Percentiles rank a stretch among this genome's conserved stretches.
These are phyloP conservation scores for Thermochaetoides thermophila DNA, from an alignment of 495 filamentous ascomycete species.

Conservation along the genomic window DNA sequence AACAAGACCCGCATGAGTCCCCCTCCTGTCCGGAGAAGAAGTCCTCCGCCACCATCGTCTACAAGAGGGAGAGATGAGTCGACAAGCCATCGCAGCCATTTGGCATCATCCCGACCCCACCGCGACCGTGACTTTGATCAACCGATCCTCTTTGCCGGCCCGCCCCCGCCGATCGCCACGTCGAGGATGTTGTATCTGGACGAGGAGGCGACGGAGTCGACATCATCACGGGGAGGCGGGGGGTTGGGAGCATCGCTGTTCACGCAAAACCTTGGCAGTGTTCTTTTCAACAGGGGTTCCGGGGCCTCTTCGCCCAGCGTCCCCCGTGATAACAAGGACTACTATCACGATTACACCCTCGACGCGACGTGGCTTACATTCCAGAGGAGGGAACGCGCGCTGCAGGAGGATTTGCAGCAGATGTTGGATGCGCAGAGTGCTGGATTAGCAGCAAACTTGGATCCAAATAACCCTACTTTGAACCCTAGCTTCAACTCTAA, in stretches of 20 bases:
- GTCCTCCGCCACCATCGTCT: too few species aligned
- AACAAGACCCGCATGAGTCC: background rate
- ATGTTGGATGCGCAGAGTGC: conserved; percentile 76
- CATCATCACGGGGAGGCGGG: background rate
- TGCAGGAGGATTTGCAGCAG: conserved; percentile 63
- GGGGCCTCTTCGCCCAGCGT: conserved; percentile 2
- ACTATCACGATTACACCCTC: conserved; percentile 12
- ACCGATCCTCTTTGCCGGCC: conserved; percentile 18
- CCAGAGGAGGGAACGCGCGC: conserved; percentile 37
- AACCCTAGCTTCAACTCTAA: too few species aligned
- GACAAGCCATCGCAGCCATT: too few species aligned
- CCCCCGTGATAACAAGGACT: background rate
- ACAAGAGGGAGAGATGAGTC: too few species aligned
- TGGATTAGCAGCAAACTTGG: conserved; percentile 36
- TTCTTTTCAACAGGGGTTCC: conserved; percentile 15
- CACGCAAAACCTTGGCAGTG: conserved; percentile 17
- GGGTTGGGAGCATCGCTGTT: conserved; percentile 6
- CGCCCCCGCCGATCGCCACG: conserved; percentile 19
- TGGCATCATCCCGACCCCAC: too few species aligned
- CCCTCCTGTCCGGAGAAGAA: conserved; percentile 1
- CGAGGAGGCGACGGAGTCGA: conserved; percentile 11
- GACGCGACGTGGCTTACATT: conserved; percentile 23
- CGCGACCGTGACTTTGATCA: background rate
- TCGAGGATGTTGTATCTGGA: conserved; percentile 18
- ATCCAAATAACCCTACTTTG: conserved; percentile 7